These are phyloP conservation scores for Cinnamomum micranthum DNA, from an alignment of 164 flowering plant species.

Conservation along the genomic window DNA sequence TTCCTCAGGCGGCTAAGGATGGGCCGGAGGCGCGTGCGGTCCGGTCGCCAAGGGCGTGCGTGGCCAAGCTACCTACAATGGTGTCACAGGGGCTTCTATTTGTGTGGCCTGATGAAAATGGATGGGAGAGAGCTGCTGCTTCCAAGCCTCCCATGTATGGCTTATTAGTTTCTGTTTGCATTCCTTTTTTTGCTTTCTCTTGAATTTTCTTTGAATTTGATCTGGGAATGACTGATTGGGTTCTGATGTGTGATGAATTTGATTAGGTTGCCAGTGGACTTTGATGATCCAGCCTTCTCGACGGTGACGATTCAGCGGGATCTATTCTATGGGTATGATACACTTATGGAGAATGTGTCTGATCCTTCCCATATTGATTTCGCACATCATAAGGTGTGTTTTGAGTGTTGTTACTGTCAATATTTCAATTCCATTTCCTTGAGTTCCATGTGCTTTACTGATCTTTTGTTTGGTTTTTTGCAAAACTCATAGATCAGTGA, in stretches of 20 bases:
- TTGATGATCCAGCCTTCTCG: slow-evolving; percentile 77
- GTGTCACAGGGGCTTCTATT: slow-evolving; percentile 95
- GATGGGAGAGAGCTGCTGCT: slow-evolving; percentile 75
- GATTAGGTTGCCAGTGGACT: slow-evolving; percentile 84
- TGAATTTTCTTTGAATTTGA: not conserved
- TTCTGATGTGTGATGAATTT: slow-evolving; percentile 7
- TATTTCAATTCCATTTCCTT: not conserved
- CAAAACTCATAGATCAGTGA: not conserved
- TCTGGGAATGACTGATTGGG: not conserved
- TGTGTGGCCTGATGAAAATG: slow-evolving; percentile 99
- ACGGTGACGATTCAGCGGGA: slow-evolving; percentile 91
- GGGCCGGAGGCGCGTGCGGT: slow-evolving; percentile 90
- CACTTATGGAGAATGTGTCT: slow-evolving; percentile 98
- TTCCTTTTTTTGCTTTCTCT: not conserved
- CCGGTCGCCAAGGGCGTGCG: slow-evolving; percentile 79
- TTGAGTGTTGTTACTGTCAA: not conserved
- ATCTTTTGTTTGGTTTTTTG: not conserved
- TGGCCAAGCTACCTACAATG: slow-evolving; percentile 68
- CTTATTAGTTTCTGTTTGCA: not conserved
- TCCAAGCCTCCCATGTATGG: slow-evolving; percentile 67
- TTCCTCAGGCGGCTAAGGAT: slow-evolving; percentile 75
- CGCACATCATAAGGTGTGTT: slow-evolving; percentile 85
- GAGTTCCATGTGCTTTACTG: not conserved
- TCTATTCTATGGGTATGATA: slow-evolving; percentile 91
- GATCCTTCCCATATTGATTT: slow-evolving; percentile 99